Evolutionary conservation across 495 filamentous ascomycete genomes (phyloP).

Genomic region (Penicillium riverlandense): DNA sequence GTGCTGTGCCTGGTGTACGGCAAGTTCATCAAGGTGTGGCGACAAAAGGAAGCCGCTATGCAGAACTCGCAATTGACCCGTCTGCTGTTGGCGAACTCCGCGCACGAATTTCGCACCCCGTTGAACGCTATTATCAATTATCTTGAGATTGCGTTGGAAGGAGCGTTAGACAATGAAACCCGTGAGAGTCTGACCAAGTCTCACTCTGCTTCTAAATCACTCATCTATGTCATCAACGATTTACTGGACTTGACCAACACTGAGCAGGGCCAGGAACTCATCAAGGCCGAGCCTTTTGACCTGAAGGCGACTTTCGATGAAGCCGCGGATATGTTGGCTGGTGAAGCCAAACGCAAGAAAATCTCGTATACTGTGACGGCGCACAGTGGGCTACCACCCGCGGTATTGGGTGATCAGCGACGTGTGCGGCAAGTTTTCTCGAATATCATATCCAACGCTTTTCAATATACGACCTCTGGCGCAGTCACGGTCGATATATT

Average conservation of each 20-base stretch:
- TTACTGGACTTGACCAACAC: constrained; percentile 86
- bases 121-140: constrained; percentile 97
- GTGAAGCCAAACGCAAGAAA: constrained; percentile 69
- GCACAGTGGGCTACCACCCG: constrained; percentile 59
- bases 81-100: constrained; percentile 82
- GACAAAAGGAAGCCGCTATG: constrained; percentile 80
- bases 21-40: constrained; percentile 88
- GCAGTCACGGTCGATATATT: constrained; percentile 63
- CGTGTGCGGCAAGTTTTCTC: constrained; percentile 72
- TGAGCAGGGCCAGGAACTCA: constrained; percentile 71
- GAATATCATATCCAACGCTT: constrained; percentile 80
- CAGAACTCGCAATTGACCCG: constrained; percentile 76
- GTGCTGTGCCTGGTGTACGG: constrained; percentile 88
- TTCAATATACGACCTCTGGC: constrained; percentile 71
- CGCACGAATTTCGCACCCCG: constrained; percentile 90
- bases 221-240: constrained; percentile 96
- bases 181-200: constrained; percentile 72
- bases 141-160: constrained; percentile 87
- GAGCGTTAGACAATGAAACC: constrained; percentile 72
- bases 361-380: constrained; percentile 61
- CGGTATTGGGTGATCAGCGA: constrained; percentile 73
- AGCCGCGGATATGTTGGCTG: constrained; percentile 64
- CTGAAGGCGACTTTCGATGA: constrained; percentile 65
- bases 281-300: constrained; percentile 79
- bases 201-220: constrained; percentile 87